Evolutionary conservation across 106 monocot genomes (phyloP).

Genomic region (Dioscorea alata): DNA sequence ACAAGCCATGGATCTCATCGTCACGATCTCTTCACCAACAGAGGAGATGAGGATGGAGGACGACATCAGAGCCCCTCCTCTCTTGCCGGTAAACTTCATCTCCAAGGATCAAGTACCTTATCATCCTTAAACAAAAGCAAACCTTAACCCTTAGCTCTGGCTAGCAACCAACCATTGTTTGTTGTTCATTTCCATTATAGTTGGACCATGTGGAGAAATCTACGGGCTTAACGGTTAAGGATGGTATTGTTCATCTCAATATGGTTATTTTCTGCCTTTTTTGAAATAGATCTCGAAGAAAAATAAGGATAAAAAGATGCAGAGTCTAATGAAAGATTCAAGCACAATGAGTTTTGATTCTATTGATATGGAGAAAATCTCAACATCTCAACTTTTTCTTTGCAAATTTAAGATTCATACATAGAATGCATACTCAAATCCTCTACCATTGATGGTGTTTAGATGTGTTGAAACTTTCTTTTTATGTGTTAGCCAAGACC

Average conservation of each 20-base stretch:
- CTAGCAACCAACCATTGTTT: neutral
- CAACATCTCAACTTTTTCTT: no score
- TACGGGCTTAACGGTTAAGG: conserved; percentile 73
- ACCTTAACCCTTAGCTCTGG: neutral
- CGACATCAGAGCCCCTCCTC: conserved; percentile 21
- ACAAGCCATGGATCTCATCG: no score
- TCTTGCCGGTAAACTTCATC: conserved; percentile 70
- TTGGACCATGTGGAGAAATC: conserved; percentile 59
- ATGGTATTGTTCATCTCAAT: conserved; percentile 79
- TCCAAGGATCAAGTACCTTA: conserved; percentile 61
- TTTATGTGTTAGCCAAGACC: conserved; percentile 54
- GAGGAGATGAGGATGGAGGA: conserved; percentile 24
- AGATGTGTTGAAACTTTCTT: no score
- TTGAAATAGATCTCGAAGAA: conserved; percentile 71
- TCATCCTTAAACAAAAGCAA: neutral
- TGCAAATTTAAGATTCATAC: no score
- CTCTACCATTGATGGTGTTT: no score
- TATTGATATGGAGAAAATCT: no score
- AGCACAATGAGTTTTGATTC: conserved; percentile 63
- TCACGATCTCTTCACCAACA: no score
- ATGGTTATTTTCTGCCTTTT: conserved; percentile 40
- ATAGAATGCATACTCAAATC: no score
- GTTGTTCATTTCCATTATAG: conserved; percentile 19
- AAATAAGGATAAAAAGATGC: conserved; percentile 96
- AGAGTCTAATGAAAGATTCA: conserved; percentile 95